Conservation (phyloP, 768 basidiomycete genomes). For the Hericium coralloides region DNA sequence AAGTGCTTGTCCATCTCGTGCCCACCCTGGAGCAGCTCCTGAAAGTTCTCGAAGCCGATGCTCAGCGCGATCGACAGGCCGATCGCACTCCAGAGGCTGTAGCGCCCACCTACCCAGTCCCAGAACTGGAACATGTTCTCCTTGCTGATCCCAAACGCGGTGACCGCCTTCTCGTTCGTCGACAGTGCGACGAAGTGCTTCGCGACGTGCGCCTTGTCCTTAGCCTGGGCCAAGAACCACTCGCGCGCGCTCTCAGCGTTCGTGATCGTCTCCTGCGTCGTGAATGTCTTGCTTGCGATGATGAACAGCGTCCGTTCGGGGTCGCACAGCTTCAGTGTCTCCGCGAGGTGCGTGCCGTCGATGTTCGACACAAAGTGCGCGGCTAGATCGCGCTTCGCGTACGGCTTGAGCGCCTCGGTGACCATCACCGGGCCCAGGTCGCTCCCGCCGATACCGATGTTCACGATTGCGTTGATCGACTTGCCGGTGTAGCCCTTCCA, state of each 20-base stretch:
- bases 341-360: conserved; percentile 94
- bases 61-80: conserved; percentile 90
- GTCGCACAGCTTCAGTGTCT: conserved; percentile 72
- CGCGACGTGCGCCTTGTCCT: conserved; percentile 86
- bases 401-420: conserved; percentile 91
- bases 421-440: conserved; percentile 99
- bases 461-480: conserved; percentile 88
- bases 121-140: conserved; percentile 99
- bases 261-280: conserved; percentile 99
- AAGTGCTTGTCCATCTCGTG: conserved; percentile 99
- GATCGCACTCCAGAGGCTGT: conserved; percentile 98
- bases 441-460: conserved; percentile 98
- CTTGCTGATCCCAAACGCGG: conserved; percentile 83
- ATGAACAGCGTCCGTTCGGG: conserved; percentile 95
- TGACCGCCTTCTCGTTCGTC: conserved; percentile 92
- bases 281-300: conserved; percentile 98
- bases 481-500: conserved; percentile 99
- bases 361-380: conserved; percentile 95
- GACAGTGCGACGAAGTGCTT: conserved; percentile 99
- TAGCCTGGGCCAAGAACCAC: conserved; percentile 86
- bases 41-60: conserved; percentile 93
- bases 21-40: conserved; percentile 81
- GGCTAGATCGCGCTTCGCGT: conserved; percentile 81
- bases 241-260: conserved; percentile 90
- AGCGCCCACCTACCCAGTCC: conserved; percentile 99